A percentile compares a stretch with the other conserved stretches of the same genome.
phyloP scores from a whole-genome alignment of 768 basidiomycete genomes.

The Hypholoma sublateritium region DNA sequence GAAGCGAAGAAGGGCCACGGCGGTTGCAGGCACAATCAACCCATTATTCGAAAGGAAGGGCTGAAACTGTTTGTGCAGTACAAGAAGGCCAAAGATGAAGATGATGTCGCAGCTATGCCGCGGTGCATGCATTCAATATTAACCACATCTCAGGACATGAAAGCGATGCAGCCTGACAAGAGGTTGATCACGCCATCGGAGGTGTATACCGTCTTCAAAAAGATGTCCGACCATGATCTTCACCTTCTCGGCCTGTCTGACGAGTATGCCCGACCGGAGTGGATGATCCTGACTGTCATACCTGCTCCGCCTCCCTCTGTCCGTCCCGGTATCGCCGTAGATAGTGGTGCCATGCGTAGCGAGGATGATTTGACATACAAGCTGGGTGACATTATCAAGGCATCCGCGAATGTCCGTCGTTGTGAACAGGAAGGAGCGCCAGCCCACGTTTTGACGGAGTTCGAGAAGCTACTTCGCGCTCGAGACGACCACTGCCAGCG shows the following conservation, averaged over 20 bases:
- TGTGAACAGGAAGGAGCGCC: slow-evolving; percentile 97
- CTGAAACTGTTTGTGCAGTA: slow-evolving; percentile 93
- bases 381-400: slow-evolving; percentile 94
- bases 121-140: slow-evolving; percentile 10
- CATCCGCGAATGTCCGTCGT: slow-evolving; percentile 86
- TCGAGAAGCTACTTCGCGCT: slow-evolving; percentile 86
- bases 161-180: slow-evolving; percentile 80
- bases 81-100: slow-evolving; percentile 93
- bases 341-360: slow-evolving; percentile 93
- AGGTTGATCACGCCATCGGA: slow-evolving; percentile 81
- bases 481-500: too few relatives aligned
- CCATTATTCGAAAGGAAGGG: slow-evolving; percentile 89
- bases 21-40: slow-evolving; percentile 93
- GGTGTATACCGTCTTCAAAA: slow-evolving; percentile 93
- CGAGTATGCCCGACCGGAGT: slow-evolving; percentile 95
- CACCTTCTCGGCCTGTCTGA: slow-evolving; percentile 89
- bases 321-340: slow-evolving; percentile 95
- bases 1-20: slow-evolving; percentile 90
- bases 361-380: slow-evolving; percentile 99
- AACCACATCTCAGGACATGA: slow-evolving; percentile 59
- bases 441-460: slow-evolving; percentile 92
- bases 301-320: slow-evolving; percentile 98
- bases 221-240: slow-evolving; percentile 89
- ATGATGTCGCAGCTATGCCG: slow-evolving; percentile 65
- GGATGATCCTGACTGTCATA: slow-evolving; percentile 99